Evolutionary conservation across 75 land plant species (phyloP), one percentile per base, ranked within the genome.

Genomic region (Isoetes taiwanensis): DNA sequence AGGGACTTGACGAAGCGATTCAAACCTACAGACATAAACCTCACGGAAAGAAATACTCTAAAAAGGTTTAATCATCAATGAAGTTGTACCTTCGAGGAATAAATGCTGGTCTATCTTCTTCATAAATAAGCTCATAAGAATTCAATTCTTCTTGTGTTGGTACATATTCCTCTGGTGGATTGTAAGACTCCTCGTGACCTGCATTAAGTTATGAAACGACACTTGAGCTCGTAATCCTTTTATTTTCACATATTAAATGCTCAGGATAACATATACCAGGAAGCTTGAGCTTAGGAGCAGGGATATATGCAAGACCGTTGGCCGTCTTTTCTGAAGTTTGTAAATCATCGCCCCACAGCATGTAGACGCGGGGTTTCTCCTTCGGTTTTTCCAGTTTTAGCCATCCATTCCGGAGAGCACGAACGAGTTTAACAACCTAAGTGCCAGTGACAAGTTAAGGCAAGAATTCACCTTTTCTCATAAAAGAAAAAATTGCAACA

Each of bases 141-240:
- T 81, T 88, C 2, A 93, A 66, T 54, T 93, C 98, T 65, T 93
- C 96, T 64, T 84, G 79, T 41, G 98, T 77, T 31, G 98, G 98
- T n/a, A 93, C 76, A 68, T 81, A 93, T 39, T 93, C 98, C 5
- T 73, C 69, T 39, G 98, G 86, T 41, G 98, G 98, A 72, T 84
- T 88, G 34, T 81, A 88, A 34, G 98, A 87, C 54, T 88, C 96
- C 62, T 88, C 98, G 59, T 93, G 95, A 24, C 98, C 98, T 93
- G 59, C 6, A 14, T 40, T 16, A 59, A 52, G 3, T 9, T 35
- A 54, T 30, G n/a, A 38, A 21, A 57, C 50, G 50, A 41, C 33
- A 20, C 23, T n/a, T 21, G 0, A 52, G 54, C 17, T 21, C 54
- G 25, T n/a, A 14, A 8, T 9, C 14, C n/a, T n/a, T n/a, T n/a